Base-by-base conservation (phyloP, 345 rosid species). In the Bruguiera sexangula region DNA sequence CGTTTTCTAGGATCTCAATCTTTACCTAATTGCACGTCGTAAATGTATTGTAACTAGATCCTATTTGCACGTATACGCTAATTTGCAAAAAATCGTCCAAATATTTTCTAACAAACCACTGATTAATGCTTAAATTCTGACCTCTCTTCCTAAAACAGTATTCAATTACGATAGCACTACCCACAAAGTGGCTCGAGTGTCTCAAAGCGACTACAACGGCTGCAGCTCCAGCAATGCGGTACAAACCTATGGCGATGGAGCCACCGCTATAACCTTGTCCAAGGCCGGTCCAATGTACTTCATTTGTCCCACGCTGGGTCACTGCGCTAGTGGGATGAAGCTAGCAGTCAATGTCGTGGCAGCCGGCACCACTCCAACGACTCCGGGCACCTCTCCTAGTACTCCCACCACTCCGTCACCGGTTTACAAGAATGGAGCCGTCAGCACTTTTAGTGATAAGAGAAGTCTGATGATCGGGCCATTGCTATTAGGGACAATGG, bases 261-360 rank as follows among this genome's bases (percentile, higher is more conserved):
- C 59, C 79, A 76, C 79, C 3, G 72, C 53, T 6, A 20, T 79
- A 22, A 9, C 64, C 22, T 70, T 87, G 3, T 31, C 62, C 11
- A 37, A 8, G 2, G 0, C 83, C 1, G 92, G 92, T 26, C 0
- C 74, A 0, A 65, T n/a, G 74, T 79, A 83, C 62, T 87, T 87
- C 81, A 70, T 82, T 22, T 87, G 92, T 63, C 84, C 92, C n/a
- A 70, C 82, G 0, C 0, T 0, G 0, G 86, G 88, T 31, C 89
- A 87, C 31, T 87, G 88, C 37, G 3, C 53, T 15, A 13, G 60
- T 0, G 92, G 89, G 67, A 87, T 87, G 92, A 87, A 84, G 78
- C 71, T 87, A 1, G 55, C 79, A 0, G 19, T 87, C 51, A 78
- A 7, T n/a, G 85, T 84, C 2, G 64, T 54, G 18, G 85, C 79